Percentiles rank a stretch among this genome's conserved stretches.
Evolutionary conservation across 73 alveolate species (phyloP).

Genomic region (Paramecium primaurelia): DNA sequence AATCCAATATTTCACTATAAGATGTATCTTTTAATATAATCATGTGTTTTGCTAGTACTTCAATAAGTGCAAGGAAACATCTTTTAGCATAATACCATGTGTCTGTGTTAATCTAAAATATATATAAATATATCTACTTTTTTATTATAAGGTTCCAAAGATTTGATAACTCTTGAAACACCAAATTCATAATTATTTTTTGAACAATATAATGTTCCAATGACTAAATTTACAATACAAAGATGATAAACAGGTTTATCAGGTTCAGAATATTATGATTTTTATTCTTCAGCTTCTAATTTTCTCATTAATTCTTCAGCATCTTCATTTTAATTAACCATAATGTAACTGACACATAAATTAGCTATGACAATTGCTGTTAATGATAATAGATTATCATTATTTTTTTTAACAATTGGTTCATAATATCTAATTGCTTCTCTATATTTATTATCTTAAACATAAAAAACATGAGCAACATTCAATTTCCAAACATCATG

Average conservation of each 20-base stretch:
- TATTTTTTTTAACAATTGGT: constrained; percentile 91
- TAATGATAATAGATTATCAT: constrained; percentile 92
- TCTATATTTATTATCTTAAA: constrained; percentile 95
- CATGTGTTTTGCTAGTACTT: constrained; percentile 97
- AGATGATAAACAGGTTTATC: constrained; percentile 93
- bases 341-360: constrained; percentile 96
- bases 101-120: constrained; percentile 62
- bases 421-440: constrained; percentile 98
- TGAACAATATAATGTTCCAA: constrained; percentile 91
- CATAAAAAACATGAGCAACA: constrained; percentile 98
- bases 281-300: constrained; percentile 94
- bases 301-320: constrained; percentile 99
- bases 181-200: constrained; percentile 97
- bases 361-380: constrained; percentile 99
- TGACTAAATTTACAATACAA: constrained; percentile 97
- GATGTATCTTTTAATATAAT: constrained; percentile 90
- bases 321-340: constrained; percentile 96
- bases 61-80: constrained; percentile 96
- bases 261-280: constrained; percentile 79
- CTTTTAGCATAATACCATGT: constrained; percentile 98
- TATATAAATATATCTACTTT: constrained; percentile 30
- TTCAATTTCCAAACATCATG: constrained; percentile 95
- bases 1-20: constrained; percentile 87
- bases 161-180: constrained; percentile 93
- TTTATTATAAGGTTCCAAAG: constrained; percentile 93